phyloP scores from a whole-genome alignment of 306 rosid species.

The Castanopsis chinensis region DNA sequence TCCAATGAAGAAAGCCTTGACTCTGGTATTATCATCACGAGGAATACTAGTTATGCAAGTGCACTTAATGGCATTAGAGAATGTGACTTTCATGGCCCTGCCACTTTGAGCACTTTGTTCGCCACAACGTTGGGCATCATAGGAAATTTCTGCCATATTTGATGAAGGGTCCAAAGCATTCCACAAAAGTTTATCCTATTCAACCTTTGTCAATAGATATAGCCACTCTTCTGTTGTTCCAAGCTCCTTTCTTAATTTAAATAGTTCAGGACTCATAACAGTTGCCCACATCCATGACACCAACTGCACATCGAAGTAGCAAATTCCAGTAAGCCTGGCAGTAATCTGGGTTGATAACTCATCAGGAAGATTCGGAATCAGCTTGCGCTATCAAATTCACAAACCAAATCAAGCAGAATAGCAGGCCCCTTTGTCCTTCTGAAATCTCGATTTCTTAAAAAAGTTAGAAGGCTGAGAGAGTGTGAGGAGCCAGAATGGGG shows the following conservation, averaged over 20 bases:
- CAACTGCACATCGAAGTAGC: slow-evolving; percentile 48
- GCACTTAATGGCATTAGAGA: too few species aligned
- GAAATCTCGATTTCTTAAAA: too few species aligned
- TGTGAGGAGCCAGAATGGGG: too few species aligned
- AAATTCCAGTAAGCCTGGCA: slow-evolving; percentile 81
- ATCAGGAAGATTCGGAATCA: slow-evolving; percentile 84
- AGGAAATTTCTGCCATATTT: slow-evolving; percentile 84
- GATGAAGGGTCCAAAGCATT: slow-evolving; percentile 78
- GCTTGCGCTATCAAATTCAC: slow-evolving; percentile 43
- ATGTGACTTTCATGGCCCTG: too few species aligned
- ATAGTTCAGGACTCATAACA: slow-evolving; percentile 55
- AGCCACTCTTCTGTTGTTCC: slow-evolving; percentile 93
- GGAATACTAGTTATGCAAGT: too few species aligned
- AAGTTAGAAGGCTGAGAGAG: too few species aligned
- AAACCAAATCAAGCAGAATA: too few species aligned
- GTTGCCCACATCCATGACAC: slow-evolving; percentile 78
- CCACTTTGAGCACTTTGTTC: too few species aligned
- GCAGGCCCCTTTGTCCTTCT: too few species aligned
- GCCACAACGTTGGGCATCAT: slow-evolving; percentile 51
- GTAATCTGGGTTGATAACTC: slow-evolving; percentile 82
- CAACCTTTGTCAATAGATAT: slow-evolving; percentile 68
- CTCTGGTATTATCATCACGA: too few species aligned
- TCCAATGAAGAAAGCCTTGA: too few species aligned
- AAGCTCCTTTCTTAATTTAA: slow-evolving; percentile 67
- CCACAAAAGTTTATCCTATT: slow-evolving; percentile 66